Evolutionary conservation across 2,329 filamentous ascomycete species (phyloP), one percentile per base, ranked within the genome.

Genomic region (Sclerotinia borealis): DNA sequence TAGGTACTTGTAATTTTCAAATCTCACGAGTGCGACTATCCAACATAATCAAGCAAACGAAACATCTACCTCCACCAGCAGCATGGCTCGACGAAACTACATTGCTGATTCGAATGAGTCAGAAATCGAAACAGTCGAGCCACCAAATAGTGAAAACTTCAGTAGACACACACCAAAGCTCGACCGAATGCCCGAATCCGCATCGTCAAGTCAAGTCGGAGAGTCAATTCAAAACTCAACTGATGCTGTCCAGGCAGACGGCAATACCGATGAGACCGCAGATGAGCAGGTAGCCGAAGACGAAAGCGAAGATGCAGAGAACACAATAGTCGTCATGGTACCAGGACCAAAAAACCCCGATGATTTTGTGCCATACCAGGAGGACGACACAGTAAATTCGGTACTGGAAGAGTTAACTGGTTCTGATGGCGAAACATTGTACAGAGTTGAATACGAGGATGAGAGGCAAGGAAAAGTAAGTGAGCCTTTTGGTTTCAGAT

Each of bases 371-470:
- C 61, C 67, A 19, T 73, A 67, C 48, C 60, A 64, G 48, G 70
- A 68, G 36, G 67, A 71, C 45, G 67, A 64, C 41, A 75, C 70
- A 3, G 74, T 76, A n/a, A 69, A 75, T 22, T 49, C 59, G 6
- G 65, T 75, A 2, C 36, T 74, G n/a, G 65, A 68, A 36, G 71
- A 73, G 29, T 27, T 70, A 17, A 41, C 68, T 37, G 62, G 61
- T 3, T 34, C 58, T 13, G 58, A 68, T 60, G 69, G 68, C 10
- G 48, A 69, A 34, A 29, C 50, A 19, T 64, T 66, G 58, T 76
- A 74, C 61, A 66, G 58, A 39, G 70, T 76, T 25, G 69, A 72
- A 61, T 75, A 70, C 62, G 73, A 72, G 39, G 71, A 74, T 67
- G 74, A 73, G 13, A 70, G 63, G 54, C 64, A 69, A 63, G 69